phyloP scores from a whole-genome alignment of 108 stramenopile genomes.

The Cyclostephanos invisitatus region DNA sequence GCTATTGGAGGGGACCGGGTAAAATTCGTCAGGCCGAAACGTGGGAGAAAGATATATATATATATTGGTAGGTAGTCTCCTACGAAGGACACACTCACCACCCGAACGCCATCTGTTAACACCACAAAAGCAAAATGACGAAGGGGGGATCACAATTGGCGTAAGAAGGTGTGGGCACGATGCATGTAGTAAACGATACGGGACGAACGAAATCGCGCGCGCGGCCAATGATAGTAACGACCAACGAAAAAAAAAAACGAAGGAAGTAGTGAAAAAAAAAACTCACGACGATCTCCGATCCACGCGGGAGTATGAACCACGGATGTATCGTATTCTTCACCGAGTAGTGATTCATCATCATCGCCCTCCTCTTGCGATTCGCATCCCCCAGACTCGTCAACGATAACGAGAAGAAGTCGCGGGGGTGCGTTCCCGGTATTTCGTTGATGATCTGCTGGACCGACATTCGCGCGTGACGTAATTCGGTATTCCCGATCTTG shows the following conservation, averaged over 20 bases:
- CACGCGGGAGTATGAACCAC: slow-evolving; percentile 76
- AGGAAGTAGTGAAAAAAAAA: too few species aligned
- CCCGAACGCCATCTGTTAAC: slow-evolving; percentile 7
- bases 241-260: too few species aligned
- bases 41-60: too few species aligned
- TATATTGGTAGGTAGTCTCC: too few species aligned
- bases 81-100: too few species aligned
- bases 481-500: slow-evolving; percentile 18
- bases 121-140: too few species aligned
- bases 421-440: slow-evolving; percentile 60
- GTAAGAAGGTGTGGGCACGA: too few species aligned
- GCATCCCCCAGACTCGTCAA: slow-evolving; percentile 59
- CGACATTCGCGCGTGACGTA: slow-evolving; percentile 6
- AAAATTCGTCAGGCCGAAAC: too few species aligned
- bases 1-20: slow-evolving; percentile 71
- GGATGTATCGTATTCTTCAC: slow-evolving; percentile 47
- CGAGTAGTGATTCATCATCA: slow-evolving; percentile 42
- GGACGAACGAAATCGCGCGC: too few species aligned
- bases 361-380: slow-evolving; percentile 11
- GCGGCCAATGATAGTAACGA: too few species aligned
- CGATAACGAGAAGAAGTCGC: slow-evolving; percentile 81
- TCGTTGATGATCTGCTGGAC: slow-evolving; percentile 61
- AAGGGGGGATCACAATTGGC: too few species aligned
- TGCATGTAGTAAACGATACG: too few species aligned
- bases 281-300: slow-evolving; percentile 63